Evolutionary conservation across 2,329 filamentous ascomycete species (phyloP).

Genomic region (Fusarium mangiferae): DNA sequence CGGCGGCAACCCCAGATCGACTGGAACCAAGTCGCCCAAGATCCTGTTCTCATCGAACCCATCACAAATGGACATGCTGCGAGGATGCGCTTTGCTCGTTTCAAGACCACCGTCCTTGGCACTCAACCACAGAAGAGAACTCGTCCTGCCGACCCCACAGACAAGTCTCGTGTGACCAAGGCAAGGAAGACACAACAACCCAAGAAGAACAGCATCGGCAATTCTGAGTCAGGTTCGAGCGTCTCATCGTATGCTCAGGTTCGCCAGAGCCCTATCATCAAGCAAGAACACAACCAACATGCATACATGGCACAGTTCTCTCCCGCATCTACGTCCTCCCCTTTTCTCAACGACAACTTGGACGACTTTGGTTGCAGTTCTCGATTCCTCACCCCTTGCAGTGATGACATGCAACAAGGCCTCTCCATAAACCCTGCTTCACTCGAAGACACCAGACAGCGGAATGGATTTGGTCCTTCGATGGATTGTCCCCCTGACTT

Average conservation of each 20-base stretch:
- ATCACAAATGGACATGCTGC: conserved; percentile 71
- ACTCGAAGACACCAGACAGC: conserved; percentile 43
- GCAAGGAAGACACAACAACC: conserved; percentile 49
- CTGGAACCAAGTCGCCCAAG: conserved; percentile 66
- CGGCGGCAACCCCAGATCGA: conserved; percentile 58
- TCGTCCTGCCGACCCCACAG: conserved; percentile 50
- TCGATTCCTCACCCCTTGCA: conserved; percentile 64
- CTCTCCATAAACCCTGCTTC: conserved; percentile 44
- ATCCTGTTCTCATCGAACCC: conserved; percentile 62
- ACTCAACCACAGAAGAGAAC: conserved; percentile 60
- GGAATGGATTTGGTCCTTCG: conserved; percentile 44
- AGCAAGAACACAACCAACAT: conserved; percentile 51
- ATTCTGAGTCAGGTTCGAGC: conserved; percentile 52
- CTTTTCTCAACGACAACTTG: conserved; percentile 49
- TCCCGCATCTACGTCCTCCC: conserved; percentile 51
- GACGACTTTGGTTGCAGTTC: conserved; percentile 48
- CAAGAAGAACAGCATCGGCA: conserved; percentile 52
- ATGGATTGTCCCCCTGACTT: conserved; percentile 44
- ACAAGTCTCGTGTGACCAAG: conserved; percentile 60
- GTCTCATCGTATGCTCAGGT: conserved; percentile 47
- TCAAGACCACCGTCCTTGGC: conserved; percentile 59
- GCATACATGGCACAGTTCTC: conserved; percentile 50
- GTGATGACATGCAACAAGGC: conserved; percentile 57
- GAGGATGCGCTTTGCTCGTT: conserved; percentile 68
- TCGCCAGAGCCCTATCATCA: conserved; percentile 45